Evolutionary conservation across 108 stramenopile genomes (phyloP), one percentile per base, ranked within the genome.

Genomic region (Fragilariopsis cylindrus): DNA sequence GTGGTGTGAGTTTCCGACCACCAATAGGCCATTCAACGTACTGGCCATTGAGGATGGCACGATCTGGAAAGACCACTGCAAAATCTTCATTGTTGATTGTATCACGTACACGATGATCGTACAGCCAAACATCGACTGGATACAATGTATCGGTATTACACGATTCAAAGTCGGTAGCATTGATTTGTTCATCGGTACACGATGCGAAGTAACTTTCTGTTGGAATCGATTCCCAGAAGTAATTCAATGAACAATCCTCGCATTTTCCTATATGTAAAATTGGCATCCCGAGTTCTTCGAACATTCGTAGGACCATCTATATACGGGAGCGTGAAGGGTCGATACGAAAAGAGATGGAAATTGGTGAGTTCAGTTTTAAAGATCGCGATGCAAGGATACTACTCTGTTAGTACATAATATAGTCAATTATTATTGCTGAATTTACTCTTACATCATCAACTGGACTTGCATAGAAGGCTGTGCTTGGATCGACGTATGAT

Each of bases 61-160:
- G 42, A 18, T 67, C 65, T 15, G 65, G 65, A 48, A 67, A 67
- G 12, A 18, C 12, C 43, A 18, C 30, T 8, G 57, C 58, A 46
- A 72, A 72, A 6, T 75, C 54, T 6, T 39, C 9, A 39, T 57
- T 55, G 16, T 12, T 21, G 16, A 75, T 13, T 6, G 13, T 12
- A 5, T n/a, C 1, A 8, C 41, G 13, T 12, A 16, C 13, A n/a
- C 74, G 65, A 44, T 75, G 66, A 75, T 75, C 74, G 49, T 75
- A 75, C 52, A 75, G 45, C 74, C 74, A 75, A 5, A 75, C 21
- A 55, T 75, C 74, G 16, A 75, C 74, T 8, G 74, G 74, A 54
- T 75, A 75, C 39, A 66, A 13, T 44, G 13, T 54, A 13, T 75
- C 66, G 19, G 49, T 67, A 53, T 53, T 53, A 2, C 52, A 53